Conservation (phyloP, 2,329 filamentous ascomycete genomes). For the Cryphonectria naterciae region DNA sequence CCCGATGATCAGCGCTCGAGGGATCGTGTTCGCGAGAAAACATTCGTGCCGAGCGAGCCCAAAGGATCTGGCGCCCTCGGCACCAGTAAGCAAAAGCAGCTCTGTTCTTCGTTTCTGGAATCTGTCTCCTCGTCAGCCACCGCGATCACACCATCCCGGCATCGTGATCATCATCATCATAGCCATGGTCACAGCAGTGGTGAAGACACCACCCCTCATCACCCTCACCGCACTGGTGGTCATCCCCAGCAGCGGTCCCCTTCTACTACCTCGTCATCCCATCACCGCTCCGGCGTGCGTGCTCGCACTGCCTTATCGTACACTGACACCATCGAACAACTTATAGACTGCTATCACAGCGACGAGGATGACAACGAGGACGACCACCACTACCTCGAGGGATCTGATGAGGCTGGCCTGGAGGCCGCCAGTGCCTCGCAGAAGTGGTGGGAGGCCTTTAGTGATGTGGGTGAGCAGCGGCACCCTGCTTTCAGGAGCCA, state of each 20-base stretch:
- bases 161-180: conserved; percentile 4
- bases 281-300: neutral
- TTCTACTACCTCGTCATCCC: neutral
- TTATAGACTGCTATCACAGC: conserved; percentile 11
- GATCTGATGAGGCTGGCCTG: conserved; percentile 15
- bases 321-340: conserved; percentile 9
- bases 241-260: conserved; percentile 3
- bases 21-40: conserved; percentile 14
- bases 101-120: neutral
- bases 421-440: conserved; percentile 12
- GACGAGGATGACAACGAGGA: neutral
- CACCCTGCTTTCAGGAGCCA: conserved; percentile 23
- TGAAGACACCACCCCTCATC: neutral
- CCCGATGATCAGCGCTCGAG: conserved; percentile 15
- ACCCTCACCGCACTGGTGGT: neutral
- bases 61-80: neutral
- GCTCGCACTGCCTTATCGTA: neutral
- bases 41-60: conserved; percentile 1
- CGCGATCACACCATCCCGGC: neutral
- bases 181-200: neutral
- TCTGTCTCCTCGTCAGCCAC: neutral
- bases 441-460: conserved; percentile 25
- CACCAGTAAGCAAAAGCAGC: conserved; percentile 17
- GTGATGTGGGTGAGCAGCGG: conserved; percentile 20
- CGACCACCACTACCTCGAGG: neutral